Percentiles rank a stretch among this genome's conserved stretches.
These are phyloP conservation scores for Aegilops sharonensis DNA, from an alignment of 176 grass and related monocot species.

Conservation along the genomic window DNA sequence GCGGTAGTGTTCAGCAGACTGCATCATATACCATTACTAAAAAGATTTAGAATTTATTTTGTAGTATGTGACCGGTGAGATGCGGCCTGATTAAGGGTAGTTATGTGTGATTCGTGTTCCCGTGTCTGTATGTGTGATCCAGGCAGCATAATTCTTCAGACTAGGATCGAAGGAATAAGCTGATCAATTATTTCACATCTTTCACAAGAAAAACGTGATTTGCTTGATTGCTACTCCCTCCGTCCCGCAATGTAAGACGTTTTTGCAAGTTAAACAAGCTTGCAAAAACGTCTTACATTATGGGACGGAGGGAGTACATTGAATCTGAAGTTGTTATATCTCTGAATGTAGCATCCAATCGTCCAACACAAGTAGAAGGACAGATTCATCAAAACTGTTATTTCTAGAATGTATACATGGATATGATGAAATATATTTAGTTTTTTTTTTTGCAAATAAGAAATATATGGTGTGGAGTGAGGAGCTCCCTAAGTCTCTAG, in stretches of 20 bases:
- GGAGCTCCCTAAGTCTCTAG: too few species aligned
- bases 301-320: neutral
- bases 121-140: neutral
- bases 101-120: too few species aligned
- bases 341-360: neutral
- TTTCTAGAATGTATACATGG: neutral
- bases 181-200: neutral
- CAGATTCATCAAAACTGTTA: neutral
- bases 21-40: neutral
- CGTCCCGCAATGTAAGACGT: too few species aligned
- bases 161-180: neutral
- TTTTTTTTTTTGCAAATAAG: too few species aligned
- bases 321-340: neutral
- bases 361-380: neutral
- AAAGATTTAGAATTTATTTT: too few species aligned
- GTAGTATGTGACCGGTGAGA: too few species aligned
- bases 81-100: too few species aligned
- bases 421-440: neutral
- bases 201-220: neutral
- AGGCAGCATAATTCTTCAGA: neutral
- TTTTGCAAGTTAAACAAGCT: too few species aligned
- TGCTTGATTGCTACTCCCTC: neutral
- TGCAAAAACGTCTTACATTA: too few species aligned
- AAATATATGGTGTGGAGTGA: neutral
- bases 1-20: neutral